A percentile compares a stretch with the other conserved stretches of the same genome.
Evolutionary conservation across 2,329 filamentous ascomycete genomes (phyloP).

Genomic region (Talaromyces sp.): DNA sequence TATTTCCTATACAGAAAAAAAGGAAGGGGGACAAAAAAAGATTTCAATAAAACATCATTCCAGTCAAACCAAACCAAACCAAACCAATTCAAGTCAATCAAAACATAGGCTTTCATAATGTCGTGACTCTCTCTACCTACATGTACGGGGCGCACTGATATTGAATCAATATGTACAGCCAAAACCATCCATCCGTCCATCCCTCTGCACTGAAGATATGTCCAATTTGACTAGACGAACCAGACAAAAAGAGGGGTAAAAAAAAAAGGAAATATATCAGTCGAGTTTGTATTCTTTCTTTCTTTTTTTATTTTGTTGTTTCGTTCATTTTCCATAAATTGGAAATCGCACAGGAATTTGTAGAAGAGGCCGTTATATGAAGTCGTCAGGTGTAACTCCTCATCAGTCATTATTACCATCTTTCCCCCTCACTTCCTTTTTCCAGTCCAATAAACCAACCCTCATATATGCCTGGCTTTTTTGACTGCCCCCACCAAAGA

Average conservation of each 20-base stretch:
- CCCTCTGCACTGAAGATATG: background rate
- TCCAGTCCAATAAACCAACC: background rate
- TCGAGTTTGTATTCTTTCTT: background rate
- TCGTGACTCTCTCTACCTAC: background rate
- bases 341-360: background rate
- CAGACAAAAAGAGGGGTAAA: background rate
- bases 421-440: background rate
- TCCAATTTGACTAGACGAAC: background rate
- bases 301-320: background rate
- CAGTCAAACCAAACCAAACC: no score
- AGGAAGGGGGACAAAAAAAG: background rate
- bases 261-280: background rate
- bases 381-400: background rate
- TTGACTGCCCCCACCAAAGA: background rate
- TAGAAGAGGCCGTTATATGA: background rate
- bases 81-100: background rate
- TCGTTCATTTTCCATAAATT: background rate
- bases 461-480: background rate
- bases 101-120: background rate
- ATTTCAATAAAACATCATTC: background rate
- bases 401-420: background rate
- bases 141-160: background rate
- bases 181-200: background rate
- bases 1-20: no score
- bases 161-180: background rate